Percentiles rank a stretch among this genome's conserved stretches.
These are phyloP conservation scores for Coleophoma cylindrospora DNA, from an alignment of 2,329 filamentous ascomycete genomes.

Conservation along the genomic window DNA sequence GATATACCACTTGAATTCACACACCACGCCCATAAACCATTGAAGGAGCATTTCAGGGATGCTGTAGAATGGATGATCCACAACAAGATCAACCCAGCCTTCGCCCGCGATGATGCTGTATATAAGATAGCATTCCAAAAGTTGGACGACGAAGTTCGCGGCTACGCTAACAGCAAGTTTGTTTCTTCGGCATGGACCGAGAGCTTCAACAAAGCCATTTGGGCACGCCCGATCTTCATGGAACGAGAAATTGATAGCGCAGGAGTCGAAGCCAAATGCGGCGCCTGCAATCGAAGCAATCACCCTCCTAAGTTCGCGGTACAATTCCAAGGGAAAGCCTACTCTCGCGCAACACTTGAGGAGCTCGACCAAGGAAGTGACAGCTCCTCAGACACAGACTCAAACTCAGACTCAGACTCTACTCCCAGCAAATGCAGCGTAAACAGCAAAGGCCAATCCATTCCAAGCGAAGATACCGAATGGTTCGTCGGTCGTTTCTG, in stretches of 20 bases:
- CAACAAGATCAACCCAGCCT: conserved; percentile 69
- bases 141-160: conserved; percentile 65
- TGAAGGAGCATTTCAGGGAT: conserved; percentile 68
- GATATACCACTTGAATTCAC: conserved; percentile 68
- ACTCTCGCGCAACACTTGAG: conserved; percentile 60
- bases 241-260: conserved; percentile 4
- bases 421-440: conserved; percentile 15
- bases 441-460: conserved; percentile 40
- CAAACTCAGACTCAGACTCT: conserved; percentile 18
- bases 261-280: conserved; percentile 40
- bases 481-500: conserved; percentile 54
- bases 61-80: conserved; percentile 79
- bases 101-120: conserved; percentile 55
- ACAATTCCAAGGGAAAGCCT: conserved; percentile 59
- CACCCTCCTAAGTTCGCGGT: conserved; percentile 65
- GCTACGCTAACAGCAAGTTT: conserved; percentile 65
- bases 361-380: conserved; percentile 47
- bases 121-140: conserved; percentile 67
- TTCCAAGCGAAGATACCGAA: conserved; percentile 37
- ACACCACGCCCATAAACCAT: conserved; percentile 57
- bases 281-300: conserved; percentile 64
- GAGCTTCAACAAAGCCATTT: conserved; percentile 61
- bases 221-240: conserved; percentile 56
- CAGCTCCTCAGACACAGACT: conserved; percentile 29
- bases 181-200: conserved; percentile 65